phyloP scores from a whole-genome alignment of 139 green algal genomes.

The Pleodorina starrii region DNA sequence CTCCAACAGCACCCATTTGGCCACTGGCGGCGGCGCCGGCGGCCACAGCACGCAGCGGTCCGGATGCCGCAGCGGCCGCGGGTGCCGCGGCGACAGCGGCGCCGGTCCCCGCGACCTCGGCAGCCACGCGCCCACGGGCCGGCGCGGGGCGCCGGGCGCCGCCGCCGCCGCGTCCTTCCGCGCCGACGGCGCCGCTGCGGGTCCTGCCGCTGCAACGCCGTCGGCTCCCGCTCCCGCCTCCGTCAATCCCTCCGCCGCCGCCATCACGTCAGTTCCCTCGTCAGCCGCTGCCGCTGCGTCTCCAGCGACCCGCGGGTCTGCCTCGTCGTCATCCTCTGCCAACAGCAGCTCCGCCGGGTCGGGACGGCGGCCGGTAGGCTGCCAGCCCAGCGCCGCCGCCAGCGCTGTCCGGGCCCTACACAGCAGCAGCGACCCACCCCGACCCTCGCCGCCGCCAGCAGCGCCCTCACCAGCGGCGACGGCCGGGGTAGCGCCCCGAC shows the following conservation, averaged over 20 bases:
- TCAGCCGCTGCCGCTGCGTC: background rate
- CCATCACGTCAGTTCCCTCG: background rate
- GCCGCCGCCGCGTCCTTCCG: background rate
- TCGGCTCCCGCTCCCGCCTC: no score
- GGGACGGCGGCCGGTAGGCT: background rate
- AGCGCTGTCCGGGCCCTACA: background rate
- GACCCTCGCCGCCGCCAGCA: background rate
- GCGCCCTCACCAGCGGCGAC: background rate
- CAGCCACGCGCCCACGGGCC: background rate
- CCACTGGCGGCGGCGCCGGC: background rate
- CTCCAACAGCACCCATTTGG: conserved; percentile 6
- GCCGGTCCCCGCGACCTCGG: background rate
- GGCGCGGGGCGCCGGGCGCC: background rate
- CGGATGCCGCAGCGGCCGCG: background rate
- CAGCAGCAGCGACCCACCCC: background rate
- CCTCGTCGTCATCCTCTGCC: background rate
- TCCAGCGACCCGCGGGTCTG: background rate
- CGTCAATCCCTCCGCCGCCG: no score
- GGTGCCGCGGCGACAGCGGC: background rate
- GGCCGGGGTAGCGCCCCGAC: background rate
- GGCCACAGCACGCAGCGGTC: background rate
- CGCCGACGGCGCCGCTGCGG: background rate
- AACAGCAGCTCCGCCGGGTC: background rate
- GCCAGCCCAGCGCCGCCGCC: conserved; percentile 6
- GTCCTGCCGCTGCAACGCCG: background rate